Percentiles rank a stretch among this genome's conserved stretches.
phyloP scores from a whole-genome alignment of 2,329 filamentous ascomycete species.

The Cladosporium oxysporum region DNA sequence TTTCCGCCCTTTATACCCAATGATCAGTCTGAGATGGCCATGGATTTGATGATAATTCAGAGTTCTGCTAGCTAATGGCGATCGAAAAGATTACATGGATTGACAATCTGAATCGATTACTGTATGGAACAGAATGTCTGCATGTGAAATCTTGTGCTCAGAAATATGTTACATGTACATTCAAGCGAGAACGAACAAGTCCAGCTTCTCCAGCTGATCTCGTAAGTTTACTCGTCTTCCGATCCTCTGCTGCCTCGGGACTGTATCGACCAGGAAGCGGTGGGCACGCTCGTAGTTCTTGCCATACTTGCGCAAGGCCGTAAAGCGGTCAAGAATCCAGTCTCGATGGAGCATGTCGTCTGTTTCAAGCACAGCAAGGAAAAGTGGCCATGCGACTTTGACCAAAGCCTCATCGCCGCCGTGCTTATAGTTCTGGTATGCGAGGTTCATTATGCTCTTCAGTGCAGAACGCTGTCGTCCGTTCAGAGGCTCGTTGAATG shows the following conservation, averaged over 20 bases:
- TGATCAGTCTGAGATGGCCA: not conserved
- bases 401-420: not conserved
- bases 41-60: not conserved
- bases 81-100: not conserved
- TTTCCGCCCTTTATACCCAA: not conserved
- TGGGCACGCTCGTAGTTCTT: not conserved
- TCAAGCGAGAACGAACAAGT: not conserved
- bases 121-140: not conserved
- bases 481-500: not conserved
- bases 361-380: not conserved
- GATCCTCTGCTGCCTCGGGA: not conserved
- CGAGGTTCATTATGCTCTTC: constrained; percentile 1
- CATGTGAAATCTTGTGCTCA: not conserved
- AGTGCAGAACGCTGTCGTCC: not conserved
- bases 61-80: not conserved
- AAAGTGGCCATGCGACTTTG: not conserved
- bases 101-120: not conserved
- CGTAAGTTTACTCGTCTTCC: not conserved
- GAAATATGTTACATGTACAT: not conserved
- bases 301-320: not conserved
- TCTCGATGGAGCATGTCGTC: constrained; percentile 4
- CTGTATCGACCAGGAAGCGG: not conserved
- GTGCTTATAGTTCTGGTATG: constrained; percentile 2
- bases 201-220: not conserved
- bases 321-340: constrained; percentile 1